A percentile compares a stretch with the other conserved stretches of the same genome.
These are phyloP conservation scores for Tulasnella sp. DNA, from an alignment of 768 basidiomycete species.

Conservation along the genomic window DNA sequence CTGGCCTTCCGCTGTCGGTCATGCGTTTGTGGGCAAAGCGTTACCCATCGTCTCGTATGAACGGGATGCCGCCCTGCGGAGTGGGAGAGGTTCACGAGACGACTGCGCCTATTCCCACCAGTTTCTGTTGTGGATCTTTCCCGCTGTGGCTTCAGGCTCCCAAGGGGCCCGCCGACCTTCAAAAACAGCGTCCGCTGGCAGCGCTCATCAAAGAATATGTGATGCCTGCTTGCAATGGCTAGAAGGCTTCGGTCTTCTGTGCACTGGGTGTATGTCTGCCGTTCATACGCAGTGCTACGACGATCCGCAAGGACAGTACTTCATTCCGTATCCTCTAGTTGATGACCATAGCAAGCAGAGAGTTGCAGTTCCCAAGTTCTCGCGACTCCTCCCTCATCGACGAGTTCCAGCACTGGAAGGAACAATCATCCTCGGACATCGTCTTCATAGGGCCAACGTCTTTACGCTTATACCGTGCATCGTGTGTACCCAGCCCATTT, in stretches of 20 bases:
- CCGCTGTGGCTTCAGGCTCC: slow-evolving; percentile 12
- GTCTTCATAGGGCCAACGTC: slow-evolving; percentile 48
- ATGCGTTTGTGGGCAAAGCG: slow-evolving; percentile 47
- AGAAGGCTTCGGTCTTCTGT: slow-evolving; percentile 59
- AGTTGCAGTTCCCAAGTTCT: slow-evolving; percentile 55
- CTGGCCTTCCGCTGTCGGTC: slow-evolving; percentile 63
- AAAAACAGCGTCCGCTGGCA: slow-evolving; percentile 28
- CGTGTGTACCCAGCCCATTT: slow-evolving; percentile 56
- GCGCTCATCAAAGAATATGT: slow-evolving; percentile 33
- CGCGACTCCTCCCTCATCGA: slow-evolving; percentile 33
- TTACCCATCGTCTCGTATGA: slow-evolving; percentile 33
- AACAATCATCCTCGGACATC: slow-evolving; percentile 34
- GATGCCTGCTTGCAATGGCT: slow-evolving; percentile 44
- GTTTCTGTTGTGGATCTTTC: slow-evolving; percentile 61
- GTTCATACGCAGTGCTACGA: slow-evolving; percentile 78
- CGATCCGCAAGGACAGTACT: slow-evolving; percentile 49
- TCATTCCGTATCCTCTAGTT: slow-evolving; percentile 42
- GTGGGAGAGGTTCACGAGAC: slow-evolving; percentile 15
- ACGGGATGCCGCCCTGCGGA: slow-evolving; percentile 20
- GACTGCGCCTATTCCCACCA: slow-evolving; percentile 46
- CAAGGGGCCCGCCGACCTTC: slow-evolving; percentile 22
- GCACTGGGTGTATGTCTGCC: slow-evolving; percentile 55
- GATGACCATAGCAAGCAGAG: slow-evolving; percentile 41
- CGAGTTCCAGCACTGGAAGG: slow-evolving; percentile 21
- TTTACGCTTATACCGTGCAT: slow-evolving; percentile 68